Base-by-base conservation (phyloP, 768 basidiomycete genomes). In the Kwoniella heveanensis region DNA sequence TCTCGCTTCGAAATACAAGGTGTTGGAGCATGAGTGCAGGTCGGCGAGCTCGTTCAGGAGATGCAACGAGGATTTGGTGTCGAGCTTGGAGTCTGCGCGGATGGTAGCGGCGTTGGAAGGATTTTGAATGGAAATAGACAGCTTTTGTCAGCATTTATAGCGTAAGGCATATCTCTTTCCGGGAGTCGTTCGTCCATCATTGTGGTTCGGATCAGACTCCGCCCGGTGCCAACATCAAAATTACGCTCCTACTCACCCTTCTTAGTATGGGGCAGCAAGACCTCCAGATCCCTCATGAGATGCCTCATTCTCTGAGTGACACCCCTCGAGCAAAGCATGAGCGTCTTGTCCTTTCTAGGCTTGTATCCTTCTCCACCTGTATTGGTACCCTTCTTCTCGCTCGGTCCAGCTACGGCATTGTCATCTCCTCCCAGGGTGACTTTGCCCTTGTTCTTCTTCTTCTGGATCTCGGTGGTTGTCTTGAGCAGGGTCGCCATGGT, bases 11-110 rank as follows among this genome's bases (percentile, higher is more conserved):
- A 99, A 96, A 82, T 96, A 99, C 21, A 99, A 83, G 3, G 94
- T 85, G 77, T 98, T 98, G 82, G 97, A 97, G 82, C 96, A 99
- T 77, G 93, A 95, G 79, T 96, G 88, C 30, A 99, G 86, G 81
- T 98, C 95, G 27, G 95, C 92, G 19, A 99, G 87, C 80, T 98
- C 96, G 47, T 96, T 96, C 27, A 99, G 83, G 39, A 97, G 86
- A 68, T 90, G 85, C 1, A 98, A 84, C 67, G 95, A 91, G 58
- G 90, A 92, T 81, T 98, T 98, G 29, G 93, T 92, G 81, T 98
- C 95, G 46, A 99, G 86, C 82, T 98, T 98, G 54, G 95, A 88
- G 79, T 99, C 96, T 99, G n/a, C n/a, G n/a, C n/a, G n/a, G n/a
- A n/a, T n/a, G n/a, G n/a, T n/a, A n/a, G n/a, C n/a, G n/a, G n/a